Percentiles rank a stretch among this genome's conserved stretches.
These are phyloP conservation scores for Colletotrichum falcatum DNA, from an alignment of 2,329 filamentous ascomycete genomes.

Conservation along the genomic window DNA sequence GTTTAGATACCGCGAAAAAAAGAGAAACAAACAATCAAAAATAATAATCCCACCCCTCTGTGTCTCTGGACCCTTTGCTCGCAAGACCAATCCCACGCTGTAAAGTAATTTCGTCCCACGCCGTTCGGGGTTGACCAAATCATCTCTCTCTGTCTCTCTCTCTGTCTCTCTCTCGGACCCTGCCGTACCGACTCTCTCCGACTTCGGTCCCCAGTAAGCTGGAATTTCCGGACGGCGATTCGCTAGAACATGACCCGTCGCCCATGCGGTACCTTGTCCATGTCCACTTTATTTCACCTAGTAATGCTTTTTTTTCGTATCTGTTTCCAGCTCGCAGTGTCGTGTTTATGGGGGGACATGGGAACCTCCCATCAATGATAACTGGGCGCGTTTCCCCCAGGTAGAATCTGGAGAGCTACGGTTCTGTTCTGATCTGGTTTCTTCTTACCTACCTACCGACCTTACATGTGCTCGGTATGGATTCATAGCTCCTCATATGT, in stretches of 20 bases:
- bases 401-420: background rate
- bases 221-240: conserved; percentile 36
- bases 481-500: conserved; percentile 24
- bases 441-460: background rate
- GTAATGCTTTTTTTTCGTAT: background rate
- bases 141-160: conserved; percentile 20
- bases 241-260: conserved; percentile 18
- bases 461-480: conserved; percentile 10
- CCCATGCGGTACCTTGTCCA: background rate
- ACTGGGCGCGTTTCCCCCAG: conserved; percentile 20
- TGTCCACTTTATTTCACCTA: conserved; percentile 23
- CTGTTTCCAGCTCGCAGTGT: conserved; percentile 1
- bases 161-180: conserved; percentile 20
- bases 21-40: background rate
- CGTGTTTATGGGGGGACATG: background rate
- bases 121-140: background rate
- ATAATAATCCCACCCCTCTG: background rate
- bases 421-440: conserved; percentile 3
- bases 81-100: conserved; percentile 13
- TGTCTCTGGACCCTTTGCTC: background rate
- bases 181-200: conserved; percentile 40
- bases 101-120: background rate
- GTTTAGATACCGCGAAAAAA: background rate
- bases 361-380: conserved; percentile 21
- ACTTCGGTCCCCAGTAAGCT: conserved; percentile 40